Evolutionary conservation across 2,329 filamentous ascomycete genomes (phyloP).

Genomic region (Diplodia sapinea): DNA sequence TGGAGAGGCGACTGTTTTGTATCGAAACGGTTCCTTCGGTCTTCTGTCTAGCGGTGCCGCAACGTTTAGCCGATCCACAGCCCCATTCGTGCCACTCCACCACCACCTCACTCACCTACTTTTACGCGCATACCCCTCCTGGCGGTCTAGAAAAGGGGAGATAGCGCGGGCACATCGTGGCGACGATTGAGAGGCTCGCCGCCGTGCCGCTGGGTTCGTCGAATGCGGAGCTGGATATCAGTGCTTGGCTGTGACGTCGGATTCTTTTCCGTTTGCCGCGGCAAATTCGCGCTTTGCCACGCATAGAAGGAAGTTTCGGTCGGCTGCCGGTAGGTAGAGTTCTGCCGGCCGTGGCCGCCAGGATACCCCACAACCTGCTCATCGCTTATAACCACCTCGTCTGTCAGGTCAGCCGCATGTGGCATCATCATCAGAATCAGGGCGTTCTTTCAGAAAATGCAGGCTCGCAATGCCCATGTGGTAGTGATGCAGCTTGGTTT

Average conservation of each 20-base stretch:
- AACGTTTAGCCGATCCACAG: background rate
- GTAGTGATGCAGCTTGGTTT: background rate
- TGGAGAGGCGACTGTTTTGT: background rate
- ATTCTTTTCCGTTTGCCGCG: conserved; percentile 3
- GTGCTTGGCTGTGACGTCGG: conserved; percentile 14
- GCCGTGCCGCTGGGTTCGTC: background rate
- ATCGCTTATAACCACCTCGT: background rate
- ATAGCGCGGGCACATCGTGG: background rate
- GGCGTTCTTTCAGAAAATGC: too few species aligned
- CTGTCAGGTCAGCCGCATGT: background rate
- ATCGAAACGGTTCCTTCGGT: background rate
- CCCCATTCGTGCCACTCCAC: background rate
- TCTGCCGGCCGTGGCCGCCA: background rate
- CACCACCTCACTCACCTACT: conserved; percentile 4
- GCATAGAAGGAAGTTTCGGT: background rate
- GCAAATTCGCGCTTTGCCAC: background rate
- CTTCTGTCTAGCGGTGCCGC: background rate
- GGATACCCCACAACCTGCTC: background rate
- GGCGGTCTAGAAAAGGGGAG: conserved; percentile 24
- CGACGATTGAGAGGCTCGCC: background rate
- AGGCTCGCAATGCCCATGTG: too few species aligned
- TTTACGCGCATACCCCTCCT: background rate
- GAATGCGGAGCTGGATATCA: background rate
- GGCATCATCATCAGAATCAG: background rate
- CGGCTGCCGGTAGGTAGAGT: background rate